phyloP scores from a whole-genome alignment of 495 filamentous ascomycete genomes.

The Penicillium psychrofluorescens region DNA sequence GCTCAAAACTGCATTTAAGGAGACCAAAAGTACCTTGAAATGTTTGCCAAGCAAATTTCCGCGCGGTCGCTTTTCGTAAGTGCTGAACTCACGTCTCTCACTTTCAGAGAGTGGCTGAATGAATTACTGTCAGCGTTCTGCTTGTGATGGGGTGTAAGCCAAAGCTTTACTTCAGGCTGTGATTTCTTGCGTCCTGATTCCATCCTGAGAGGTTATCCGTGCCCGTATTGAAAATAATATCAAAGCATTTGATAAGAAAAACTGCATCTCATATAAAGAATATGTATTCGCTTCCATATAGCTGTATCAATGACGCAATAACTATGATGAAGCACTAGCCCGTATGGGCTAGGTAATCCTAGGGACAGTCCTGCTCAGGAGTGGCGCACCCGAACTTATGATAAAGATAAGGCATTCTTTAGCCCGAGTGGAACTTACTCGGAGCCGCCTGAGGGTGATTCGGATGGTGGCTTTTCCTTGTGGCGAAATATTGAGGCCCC shows the following conservation, averaged over 20 bases:
- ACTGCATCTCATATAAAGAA: too few species aligned
- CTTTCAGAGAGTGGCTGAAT: constrained; percentile 3
- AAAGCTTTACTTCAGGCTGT: background rate
- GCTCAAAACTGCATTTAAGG: background rate
- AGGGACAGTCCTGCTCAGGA: too few species aligned
- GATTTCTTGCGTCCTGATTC: background rate
- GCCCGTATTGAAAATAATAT: too few species aligned
- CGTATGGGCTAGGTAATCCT: too few species aligned
- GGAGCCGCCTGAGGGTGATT: background rate
- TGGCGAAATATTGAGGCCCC: background rate
- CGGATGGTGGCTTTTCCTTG: background rate
- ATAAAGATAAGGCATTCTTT: too few species aligned
- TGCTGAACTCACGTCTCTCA: constrained; percentile 4
- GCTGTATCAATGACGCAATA: too few species aligned
- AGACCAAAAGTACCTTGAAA: constrained; percentile 8
- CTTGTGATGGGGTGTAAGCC: background rate
- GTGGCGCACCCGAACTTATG: too few species aligned
- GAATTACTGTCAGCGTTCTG: background rate
- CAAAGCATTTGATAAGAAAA: too few species aligned
- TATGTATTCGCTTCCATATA: too few species aligned
- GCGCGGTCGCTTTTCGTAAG: constrained; percentile 10
- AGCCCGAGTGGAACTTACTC: background rate
- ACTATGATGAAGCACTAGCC: too few species aligned
- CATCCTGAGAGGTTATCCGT: background rate
- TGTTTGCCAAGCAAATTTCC: constrained; percentile 4